A percentile compares a stretch with the other conserved stretches of the same genome.
phyloP scores from a whole-genome alignment of 2,329 filamentous ascomycete species.

The Ophiostoma piceae region DNA sequence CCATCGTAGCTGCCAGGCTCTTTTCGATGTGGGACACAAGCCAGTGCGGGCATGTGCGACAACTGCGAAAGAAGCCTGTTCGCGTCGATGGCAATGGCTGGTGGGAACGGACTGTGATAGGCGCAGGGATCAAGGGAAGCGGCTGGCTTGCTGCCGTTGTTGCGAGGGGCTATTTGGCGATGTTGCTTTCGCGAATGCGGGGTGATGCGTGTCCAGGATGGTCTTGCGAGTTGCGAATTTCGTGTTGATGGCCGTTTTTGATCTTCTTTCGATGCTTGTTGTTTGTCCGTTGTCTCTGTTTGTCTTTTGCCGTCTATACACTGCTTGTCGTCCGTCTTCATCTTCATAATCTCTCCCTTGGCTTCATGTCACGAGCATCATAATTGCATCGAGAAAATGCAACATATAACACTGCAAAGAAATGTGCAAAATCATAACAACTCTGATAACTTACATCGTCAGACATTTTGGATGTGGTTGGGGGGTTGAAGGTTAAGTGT shows the following conservation, averaged over 20 bases:
- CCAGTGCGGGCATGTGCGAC: background rate
- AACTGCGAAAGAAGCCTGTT: background rate
- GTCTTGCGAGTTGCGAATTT: background rate
- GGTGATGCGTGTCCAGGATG: slow-evolving; percentile 38
- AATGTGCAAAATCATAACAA: slow-evolving; percentile 14
- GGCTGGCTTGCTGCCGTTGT: background rate
- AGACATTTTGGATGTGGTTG: slow-evolving; percentile 51
- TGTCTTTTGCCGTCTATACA: background rate
- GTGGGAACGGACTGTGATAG: background rate
- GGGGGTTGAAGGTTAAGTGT: slow-evolving; percentile 20
- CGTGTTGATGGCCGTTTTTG: background rate
- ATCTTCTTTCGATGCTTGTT: background rate
- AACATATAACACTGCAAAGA: background rate
- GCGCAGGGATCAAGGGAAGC: background rate
- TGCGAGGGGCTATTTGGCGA: slow-evolving; percentile 13
- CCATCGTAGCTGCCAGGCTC: background rate
- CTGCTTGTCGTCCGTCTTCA: background rate
- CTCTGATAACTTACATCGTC: slow-evolving; percentile 45
- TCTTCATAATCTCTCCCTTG: background rate
- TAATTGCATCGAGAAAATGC: background rate
- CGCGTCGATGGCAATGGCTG: background rate
- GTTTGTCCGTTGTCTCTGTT: background rate
- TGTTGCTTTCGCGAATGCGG: slow-evolving; percentile 39
- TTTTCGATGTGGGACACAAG: background rate
- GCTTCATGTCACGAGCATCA: background rate